These are phyloP conservation scores for Nakaseomyces bracarensis DNA, from an alignment of 1,139 yeast genomes.

Conservation along the genomic window DNA sequence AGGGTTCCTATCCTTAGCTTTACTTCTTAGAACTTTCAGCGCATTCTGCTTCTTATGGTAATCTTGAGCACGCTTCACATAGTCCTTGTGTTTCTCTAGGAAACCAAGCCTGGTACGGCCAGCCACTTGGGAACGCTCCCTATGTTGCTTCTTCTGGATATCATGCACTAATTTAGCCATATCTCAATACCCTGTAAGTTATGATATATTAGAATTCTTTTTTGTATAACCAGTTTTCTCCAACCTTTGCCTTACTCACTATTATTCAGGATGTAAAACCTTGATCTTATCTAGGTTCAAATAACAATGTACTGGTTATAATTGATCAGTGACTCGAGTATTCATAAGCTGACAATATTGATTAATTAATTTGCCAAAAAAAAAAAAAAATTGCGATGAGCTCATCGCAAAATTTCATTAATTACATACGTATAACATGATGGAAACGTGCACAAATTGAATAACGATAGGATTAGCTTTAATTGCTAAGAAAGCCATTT, in stretches of 20 bases:
- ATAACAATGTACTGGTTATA: too few species aligned
- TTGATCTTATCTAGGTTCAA: too few species aligned
- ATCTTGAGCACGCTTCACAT: constrained; percentile 78
- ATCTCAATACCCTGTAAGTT: too few species aligned
- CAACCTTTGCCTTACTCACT: too few species aligned
- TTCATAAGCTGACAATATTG: background rate
- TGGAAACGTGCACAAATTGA: too few species aligned
- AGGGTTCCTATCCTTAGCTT: constrained; percentile 73
- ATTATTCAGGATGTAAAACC: too few species aligned
- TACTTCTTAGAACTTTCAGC: constrained; percentile 61
- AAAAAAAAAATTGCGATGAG: background rate
- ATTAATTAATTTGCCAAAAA: background rate
- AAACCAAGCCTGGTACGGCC: constrained; percentile 71
- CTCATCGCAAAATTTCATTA: constrained; percentile 5
- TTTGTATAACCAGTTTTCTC: too few species aligned
- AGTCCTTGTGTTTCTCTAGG: constrained; percentile 92
- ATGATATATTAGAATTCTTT: too few species aligned
- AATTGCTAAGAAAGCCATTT: too few species aligned
- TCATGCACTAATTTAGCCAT: constrained; percentile 83
- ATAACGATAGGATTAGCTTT: too few species aligned
- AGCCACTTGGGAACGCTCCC: constrained; percentile 81
- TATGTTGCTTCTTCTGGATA: constrained; percentile 90
- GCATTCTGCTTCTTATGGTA: constrained; percentile 85
- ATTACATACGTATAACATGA: too few species aligned
- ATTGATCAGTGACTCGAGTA: too few species aligned